Evolutionary conservation across 257 asterid species (phyloP).

Genomic region (Oldenlandia corymbosa): DNA sequence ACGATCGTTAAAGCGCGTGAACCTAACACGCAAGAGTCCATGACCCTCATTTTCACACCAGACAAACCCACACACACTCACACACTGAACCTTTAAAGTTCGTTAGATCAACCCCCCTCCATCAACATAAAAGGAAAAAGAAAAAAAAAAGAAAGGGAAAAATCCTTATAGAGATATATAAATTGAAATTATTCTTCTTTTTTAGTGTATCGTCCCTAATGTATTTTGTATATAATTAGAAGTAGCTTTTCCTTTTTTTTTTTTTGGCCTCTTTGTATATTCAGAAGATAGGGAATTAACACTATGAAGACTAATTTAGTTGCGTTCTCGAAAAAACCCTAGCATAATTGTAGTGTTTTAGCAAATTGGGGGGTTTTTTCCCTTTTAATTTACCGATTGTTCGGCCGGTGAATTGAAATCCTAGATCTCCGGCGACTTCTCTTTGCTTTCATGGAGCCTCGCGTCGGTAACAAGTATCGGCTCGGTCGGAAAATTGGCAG

Average conservation of each 20-base stretch:
- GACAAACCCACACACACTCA: too few relatives aligned
- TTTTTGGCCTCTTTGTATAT: too few relatives aligned
- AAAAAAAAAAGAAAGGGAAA: neutral
- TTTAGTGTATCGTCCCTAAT: neutral
- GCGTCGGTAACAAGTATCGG: conserved; percentile 37
- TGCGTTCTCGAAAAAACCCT: conserved; percentile 20
- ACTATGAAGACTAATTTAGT: neutral
- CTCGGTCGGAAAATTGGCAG: conserved; percentile 48
- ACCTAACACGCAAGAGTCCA: neutral
- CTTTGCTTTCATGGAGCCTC: conserved; percentile 43
- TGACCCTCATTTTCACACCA: neutral
- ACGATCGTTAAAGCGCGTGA: conserved; percentile 13
- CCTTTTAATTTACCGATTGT: neutral
- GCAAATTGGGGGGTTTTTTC: neutral
- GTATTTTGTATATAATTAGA: neutral
- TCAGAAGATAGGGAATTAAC: neutral
- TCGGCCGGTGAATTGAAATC: neutral
- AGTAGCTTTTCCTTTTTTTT: too few relatives aligned
- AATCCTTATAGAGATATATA: neutral
- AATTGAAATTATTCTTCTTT: neutral
- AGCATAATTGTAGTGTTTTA: neutral
- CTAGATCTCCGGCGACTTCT: conserved; percentile 15
- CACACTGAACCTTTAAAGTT: too few relatives aligned
- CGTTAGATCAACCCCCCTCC: conserved; percentile 7
- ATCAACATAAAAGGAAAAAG: too few relatives aligned